phyloP scores from a whole-genome alignment of 768 basidiomycete species.

The Termitomyces sp. region DNA sequence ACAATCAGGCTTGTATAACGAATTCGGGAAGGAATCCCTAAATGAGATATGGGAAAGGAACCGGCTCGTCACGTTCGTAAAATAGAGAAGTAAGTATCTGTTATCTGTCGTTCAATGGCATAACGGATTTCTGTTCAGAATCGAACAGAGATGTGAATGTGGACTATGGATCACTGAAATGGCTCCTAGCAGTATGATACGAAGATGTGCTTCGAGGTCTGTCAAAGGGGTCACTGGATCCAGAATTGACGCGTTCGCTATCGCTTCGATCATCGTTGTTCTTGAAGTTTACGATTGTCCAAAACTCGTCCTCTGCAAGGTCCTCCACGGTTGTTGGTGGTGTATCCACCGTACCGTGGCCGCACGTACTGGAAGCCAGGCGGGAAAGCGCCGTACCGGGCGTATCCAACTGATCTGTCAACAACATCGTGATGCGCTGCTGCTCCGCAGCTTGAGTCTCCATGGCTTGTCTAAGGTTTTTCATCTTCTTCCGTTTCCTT shows the following conservation, averaged over 20 bases:
- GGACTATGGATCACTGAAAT: constrained; percentile 16
- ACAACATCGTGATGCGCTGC: not conserved
- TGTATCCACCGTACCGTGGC: constrained; percentile 11
- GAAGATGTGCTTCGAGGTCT: constrained; percentile 28
- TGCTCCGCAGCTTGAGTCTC: not conserved
- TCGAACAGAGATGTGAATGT: not conserved
- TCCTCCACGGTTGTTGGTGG: constrained; percentile 15
- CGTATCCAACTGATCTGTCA: constrained; percentile 1
- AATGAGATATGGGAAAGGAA: not conserved
- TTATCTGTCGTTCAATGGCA: not conserved
- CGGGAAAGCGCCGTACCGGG: not conserved
- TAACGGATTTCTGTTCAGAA: not conserved
- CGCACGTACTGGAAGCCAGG: constrained; percentile 7
- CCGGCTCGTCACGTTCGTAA: not conserved
- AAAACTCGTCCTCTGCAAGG: constrained; percentile 2
- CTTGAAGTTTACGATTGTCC: not conserved
- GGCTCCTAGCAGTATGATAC: constrained; percentile 28
- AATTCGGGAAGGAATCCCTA: not conserved
- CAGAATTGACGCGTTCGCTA: not conserved
- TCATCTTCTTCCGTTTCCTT: constrained; percentile 5
- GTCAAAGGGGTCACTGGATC: constrained; percentile 7
- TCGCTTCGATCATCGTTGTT: not conserved
- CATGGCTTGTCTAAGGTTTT: not conserved
- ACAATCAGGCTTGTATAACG: no score
- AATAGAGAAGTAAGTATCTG: not conserved